These are phyloP conservation scores for Mycena indigotica DNA, from an alignment of 768 basidiomycete genomes.

Conservation along the genomic window DNA sequence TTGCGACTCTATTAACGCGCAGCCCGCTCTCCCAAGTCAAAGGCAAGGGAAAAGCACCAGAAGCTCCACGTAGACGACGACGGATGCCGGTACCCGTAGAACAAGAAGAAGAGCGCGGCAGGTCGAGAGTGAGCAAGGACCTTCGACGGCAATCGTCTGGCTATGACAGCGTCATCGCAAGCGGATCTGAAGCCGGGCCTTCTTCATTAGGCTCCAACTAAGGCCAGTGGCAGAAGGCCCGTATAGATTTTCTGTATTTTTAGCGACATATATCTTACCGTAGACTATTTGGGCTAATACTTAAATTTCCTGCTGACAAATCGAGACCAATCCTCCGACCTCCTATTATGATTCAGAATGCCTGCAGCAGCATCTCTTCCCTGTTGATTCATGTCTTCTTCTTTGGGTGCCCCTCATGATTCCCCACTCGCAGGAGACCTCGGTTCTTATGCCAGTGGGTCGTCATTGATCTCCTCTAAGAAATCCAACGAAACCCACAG, in stretches of 20 bases:
- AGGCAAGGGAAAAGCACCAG: conserved; percentile 23
- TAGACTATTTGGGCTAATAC: too few relatives aligned
- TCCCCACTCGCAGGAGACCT: too few relatives aligned
- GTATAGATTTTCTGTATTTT: too few relatives aligned
- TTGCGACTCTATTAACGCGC: conserved; percentile 41
- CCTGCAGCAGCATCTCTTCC: too few relatives aligned
- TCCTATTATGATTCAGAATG: too few relatives aligned
- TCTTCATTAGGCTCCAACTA: conserved; percentile 13
- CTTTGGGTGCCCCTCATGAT: too few relatives aligned
- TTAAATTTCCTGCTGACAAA: too few relatives aligned
- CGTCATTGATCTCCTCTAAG: too few relatives aligned
- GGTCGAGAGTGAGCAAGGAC: conserved; percentile 54
- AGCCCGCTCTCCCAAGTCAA: conserved; percentile 36
- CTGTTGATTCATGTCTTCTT: too few relatives aligned
- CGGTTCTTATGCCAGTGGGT: too few relatives aligned
- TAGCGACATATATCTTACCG: neutral
- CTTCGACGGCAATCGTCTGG: conserved; percentile 12
- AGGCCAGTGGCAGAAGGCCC: neutral
- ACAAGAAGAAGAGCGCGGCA: conserved; percentile 42
- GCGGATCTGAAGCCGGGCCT: conserved; percentile 2
- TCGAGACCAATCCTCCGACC: too few relatives aligned
- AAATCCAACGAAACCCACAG: too few relatives aligned
- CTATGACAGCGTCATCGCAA: conserved; percentile 12
- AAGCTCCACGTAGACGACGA: conserved; percentile 20
- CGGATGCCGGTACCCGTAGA: conserved; percentile 17